Base-by-base conservation (phyloP, 176 grass and related monocot species). In the Avena sativa region DNA sequence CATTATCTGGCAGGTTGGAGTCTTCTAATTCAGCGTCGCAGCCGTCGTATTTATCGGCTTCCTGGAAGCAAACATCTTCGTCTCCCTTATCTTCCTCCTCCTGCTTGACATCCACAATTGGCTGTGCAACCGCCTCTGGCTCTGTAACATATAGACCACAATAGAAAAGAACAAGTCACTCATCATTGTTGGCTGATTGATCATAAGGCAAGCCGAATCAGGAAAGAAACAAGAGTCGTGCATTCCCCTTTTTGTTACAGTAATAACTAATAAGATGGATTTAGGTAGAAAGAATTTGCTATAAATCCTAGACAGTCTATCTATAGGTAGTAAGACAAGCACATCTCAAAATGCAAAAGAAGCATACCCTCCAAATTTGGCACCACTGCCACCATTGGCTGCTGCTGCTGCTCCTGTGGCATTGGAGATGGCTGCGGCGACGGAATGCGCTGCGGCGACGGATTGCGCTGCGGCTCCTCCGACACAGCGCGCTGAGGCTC, bases 281-380 rank as follows among this genome's bases (percentile, higher is more conserved):
- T 69, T 52, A 63, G 28, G 36, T 51, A 85, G 77, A 51, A 78
- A 36, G 69, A 82, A 47, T 43, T 76, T 69, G 40, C 81, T 69
- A 71, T 52, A 88, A 70, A 80, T 91, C 71, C 71, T 34, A 77
- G 70, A 20, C 55, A 32, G 40, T 46, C 60, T 62, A 88, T 81
- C 21, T 56, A 86, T 77, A 72, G 78, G 12, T 73, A 85, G 81
- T 82, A 78, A 81, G 86, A 78, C 86, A 81, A 91, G 57, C 60
- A 88, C 28, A 76, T 3, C 30, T 78, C 48, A 30, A 69, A 80
- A 71, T 55, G 82, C 38, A 85, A 81, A 85, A 55, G 62, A 60
- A 72, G 63, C 86, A 82, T 85, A 91, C 90, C 90, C 71, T 88
- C 78, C 53, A 78, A 36, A 86, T 72, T 86, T 85, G 82, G 85